Percentiles rank a stretch among this genome's conserved stretches.
These are phyloP conservation scores for Lepidium sativum DNA, from an alignment of 345 rosid genomes.

Conservation along the genomic window DNA sequence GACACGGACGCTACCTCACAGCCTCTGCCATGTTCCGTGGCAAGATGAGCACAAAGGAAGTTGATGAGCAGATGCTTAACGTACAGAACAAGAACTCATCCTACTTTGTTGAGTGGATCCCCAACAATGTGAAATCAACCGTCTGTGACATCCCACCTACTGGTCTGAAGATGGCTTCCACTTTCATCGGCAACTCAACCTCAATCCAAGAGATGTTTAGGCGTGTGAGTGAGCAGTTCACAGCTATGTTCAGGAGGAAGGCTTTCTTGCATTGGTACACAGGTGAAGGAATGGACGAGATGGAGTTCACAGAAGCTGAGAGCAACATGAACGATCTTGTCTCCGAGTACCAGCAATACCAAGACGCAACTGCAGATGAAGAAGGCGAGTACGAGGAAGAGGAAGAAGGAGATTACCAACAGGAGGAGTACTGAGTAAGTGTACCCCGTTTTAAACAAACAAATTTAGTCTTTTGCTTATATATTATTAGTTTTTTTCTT, in stretches of 20 bases:
- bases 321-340: slow-evolving; percentile 92
- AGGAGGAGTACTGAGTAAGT: slow-evolving; percentile 23
- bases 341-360: slow-evolving; percentile 84
- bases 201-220: slow-evolving; percentile 37
- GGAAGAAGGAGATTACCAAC: slow-evolving; percentile 36
- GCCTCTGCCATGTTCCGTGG: slow-evolving; percentile 91
- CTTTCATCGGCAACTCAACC: slow-evolving; percentile 69
- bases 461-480: neutral
- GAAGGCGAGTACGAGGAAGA: slow-evolving; percentile 50
- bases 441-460: neutral
- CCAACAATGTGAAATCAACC: slow-evolving; percentile 62
- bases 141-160: slow-evolving; percentile 76
- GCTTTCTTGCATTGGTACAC: slow-evolving; percentile 67
- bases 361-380: slow-evolving; percentile 60
- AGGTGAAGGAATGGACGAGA: slow-evolving; percentile 94
- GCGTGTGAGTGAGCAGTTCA: slow-evolving; percentile 30
- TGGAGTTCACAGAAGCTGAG: slow-evolving; percentile 93
- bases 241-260: slow-evolving; percentile 28
- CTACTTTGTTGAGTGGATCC: slow-evolving; percentile 57
- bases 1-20: slow-evolving; percentile 78
- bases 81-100: slow-evolving; percentile 94
- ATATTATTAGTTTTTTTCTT: neutral
- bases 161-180: slow-evolving; percentile 68
- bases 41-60: slow-evolving; percentile 89
- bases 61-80: slow-evolving; percentile 85